Percentiles rank a stretch among this genome's conserved stretches.
These are phyloP conservation scores for Suillus weaverae DNA, from an alignment of 768 basidiomycete species.

Conservation along the genomic window DNA sequence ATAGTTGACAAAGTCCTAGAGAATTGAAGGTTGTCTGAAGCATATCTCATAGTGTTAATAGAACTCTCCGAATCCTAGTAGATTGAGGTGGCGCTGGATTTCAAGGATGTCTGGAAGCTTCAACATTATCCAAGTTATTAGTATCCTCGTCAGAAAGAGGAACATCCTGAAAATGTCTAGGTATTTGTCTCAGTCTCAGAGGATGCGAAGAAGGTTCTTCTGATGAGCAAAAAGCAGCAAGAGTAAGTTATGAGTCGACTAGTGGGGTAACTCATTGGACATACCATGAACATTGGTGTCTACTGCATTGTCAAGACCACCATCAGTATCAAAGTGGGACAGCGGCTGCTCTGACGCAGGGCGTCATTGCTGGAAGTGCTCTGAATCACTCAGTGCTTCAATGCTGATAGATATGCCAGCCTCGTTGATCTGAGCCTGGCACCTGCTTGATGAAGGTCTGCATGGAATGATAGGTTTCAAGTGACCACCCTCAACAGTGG, in stretches of 20 bases:
- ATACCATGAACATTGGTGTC: not conserved
- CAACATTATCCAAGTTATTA: not conserved
- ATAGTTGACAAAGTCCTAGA: not conserved
- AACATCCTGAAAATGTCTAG: not conserved
- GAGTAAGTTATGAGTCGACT: not conserved
- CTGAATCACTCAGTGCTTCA: not conserved
- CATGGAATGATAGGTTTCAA: not conserved
- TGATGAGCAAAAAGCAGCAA: not conserved
- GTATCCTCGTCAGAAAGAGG: not conserved
- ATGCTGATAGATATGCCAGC: not conserved
- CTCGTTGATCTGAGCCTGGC: not conserved
- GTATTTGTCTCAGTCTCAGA: not conserved
- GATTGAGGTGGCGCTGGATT: not conserved
- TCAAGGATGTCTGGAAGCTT: not conserved
- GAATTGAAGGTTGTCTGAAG: not conserved
- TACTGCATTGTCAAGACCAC: not conserved
- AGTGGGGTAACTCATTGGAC: not conserved
- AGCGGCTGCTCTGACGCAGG: not conserved
- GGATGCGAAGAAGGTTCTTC: not conserved
- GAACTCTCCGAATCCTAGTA: not conserved
- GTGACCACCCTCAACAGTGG: not conserved
- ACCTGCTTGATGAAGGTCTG: not conserved
- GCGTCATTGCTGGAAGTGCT: not conserved
- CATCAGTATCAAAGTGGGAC: not conserved
- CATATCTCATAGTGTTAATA: not conserved